phyloP scores from a whole-genome alignment of 441 rosid species.

The Codiaeum variegatum region DNA sequence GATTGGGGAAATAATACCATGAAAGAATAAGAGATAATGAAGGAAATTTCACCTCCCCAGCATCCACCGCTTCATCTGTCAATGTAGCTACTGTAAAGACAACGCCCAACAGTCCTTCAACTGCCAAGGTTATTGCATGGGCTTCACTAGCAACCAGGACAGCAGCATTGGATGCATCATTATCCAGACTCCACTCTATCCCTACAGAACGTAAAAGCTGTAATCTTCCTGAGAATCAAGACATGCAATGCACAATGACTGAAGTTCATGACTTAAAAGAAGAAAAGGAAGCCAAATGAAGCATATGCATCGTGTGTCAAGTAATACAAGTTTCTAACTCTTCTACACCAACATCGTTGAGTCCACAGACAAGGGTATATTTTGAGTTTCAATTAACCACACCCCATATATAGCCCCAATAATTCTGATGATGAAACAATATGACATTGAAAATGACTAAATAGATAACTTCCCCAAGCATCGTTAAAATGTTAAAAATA shows the following conservation, averaged over 20 bases:
- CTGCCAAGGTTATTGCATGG: slow-evolving; percentile 94
- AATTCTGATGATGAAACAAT: not conserved
- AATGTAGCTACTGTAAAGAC: slow-evolving; percentile 94
- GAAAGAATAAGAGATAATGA: slow-evolving; percentile 20
- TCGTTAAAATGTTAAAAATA: too few species aligned
- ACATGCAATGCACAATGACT: slow-evolving; percentile 18
- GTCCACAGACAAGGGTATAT: not conserved
- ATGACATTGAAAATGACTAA: not conserved
- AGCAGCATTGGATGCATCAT: slow-evolving; percentile 96
- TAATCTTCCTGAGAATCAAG: slow-evolving; percentile 19
- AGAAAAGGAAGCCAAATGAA: not conserved
- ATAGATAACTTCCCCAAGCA: not conserved
- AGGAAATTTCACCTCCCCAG: slow-evolving; percentile 68
- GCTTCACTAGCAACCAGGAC: slow-evolving; percentile 99
- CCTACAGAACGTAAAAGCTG: slow-evolving; percentile 48
- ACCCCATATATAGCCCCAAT: not conserved
- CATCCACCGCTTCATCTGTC: slow-evolving; percentile 96
- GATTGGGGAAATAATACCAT: not conserved
- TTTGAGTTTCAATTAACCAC: not conserved
- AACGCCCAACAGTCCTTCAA: slow-evolving; percentile 96
- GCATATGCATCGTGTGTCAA: not conserved
- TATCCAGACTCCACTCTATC: slow-evolving; percentile 97
- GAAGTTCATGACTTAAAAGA: slow-evolving; percentile 13
- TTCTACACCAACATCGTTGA: not conserved
- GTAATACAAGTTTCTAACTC: not conserved